Conservation (phyloP, 176 grass and related monocot species). For the Otatea glauca region DNA sequence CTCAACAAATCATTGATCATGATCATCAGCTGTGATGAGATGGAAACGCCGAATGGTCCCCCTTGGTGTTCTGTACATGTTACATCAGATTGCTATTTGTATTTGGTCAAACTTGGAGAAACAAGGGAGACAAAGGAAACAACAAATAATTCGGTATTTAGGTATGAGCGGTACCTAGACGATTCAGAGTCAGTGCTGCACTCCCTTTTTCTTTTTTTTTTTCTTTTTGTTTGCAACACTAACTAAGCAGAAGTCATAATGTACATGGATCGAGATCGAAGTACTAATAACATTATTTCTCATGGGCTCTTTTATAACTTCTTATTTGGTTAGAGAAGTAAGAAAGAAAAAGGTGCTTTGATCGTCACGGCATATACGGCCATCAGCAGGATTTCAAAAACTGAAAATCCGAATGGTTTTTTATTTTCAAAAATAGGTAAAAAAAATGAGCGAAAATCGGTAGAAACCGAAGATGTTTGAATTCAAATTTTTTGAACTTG, state of each 20-base stretch:
- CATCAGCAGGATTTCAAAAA: too few species aligned
- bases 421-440: too few species aligned
- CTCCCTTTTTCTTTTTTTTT: neutral
- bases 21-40: neutral
- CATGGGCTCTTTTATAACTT: too few species aligned
- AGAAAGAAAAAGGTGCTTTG: too few species aligned
- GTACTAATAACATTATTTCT: neutral
- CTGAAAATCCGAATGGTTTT: too few species aligned
- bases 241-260: neutral
- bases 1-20: neutral
- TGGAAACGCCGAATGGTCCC: neutral
- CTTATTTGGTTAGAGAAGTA: neutral
- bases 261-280: neutral
- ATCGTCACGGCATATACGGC: too few species aligned
- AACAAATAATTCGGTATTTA: neutral
- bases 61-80: neutral
- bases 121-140: neutral
- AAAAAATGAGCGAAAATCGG: too few species aligned
- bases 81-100: neutral
- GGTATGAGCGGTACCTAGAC: neutral
- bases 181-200: neutral
- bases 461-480: too few species aligned
- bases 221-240: neutral
- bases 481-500: too few species aligned
- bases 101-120: neutral